These are phyloP conservation scores for Dryas drummondii DNA, from an alignment of 306 rosid genomes.

Conservation along the genomic window DNA sequence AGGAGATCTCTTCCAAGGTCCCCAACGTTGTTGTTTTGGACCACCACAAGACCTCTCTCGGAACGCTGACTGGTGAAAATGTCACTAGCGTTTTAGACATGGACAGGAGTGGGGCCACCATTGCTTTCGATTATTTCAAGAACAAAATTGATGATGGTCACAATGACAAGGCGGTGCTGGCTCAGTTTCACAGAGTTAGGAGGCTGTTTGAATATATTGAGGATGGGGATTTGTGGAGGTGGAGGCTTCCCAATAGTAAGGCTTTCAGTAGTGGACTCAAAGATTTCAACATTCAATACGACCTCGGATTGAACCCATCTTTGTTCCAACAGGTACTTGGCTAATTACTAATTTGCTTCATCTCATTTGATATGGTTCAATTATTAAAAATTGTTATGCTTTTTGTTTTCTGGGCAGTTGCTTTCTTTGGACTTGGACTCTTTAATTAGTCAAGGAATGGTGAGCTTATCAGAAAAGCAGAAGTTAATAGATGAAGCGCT, in stretches of 20 bases:
- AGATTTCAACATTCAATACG: constrained; percentile 60
- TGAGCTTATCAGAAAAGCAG: constrained; percentile 63
- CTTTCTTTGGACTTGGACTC: constrained; percentile 61
- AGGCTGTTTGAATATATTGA: constrained; percentile 65
- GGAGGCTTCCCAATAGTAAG: constrained; percentile 74
- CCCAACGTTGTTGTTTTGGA: constrained; percentile 71
- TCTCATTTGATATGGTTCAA: neutral
- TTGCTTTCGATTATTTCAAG: constrained; percentile 87
- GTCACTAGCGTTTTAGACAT: constrained; percentile 59
- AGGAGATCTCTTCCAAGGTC: constrained; percentile 54
- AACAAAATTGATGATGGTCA: constrained; percentile 25
- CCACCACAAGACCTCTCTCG: constrained; percentile 88
- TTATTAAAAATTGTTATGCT: neutral
- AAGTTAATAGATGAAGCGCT: constrained; percentile 59
- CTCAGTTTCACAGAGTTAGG: constrained; percentile 49
- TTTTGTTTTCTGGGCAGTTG: constrained; percentile 46
- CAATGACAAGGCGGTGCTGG: constrained; percentile 23
- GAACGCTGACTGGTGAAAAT: constrained; percentile 40
- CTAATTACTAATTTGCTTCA: neutral
- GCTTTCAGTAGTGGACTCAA: constrained; percentile 80
- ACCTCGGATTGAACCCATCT: constrained; percentile 50
- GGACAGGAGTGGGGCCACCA: constrained; percentile 83
- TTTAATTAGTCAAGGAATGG: constrained; percentile 58
- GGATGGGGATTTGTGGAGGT: constrained; percentile 93
- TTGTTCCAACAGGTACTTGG: constrained; percentile 59